A percentile compares a stretch with the other conserved stretches of the same genome.
These are phyloP conservation scores for button mushroom (Agaricus bisporus) DNA, from an alignment of 768 basidiomycete genomes.

Conservation along the genomic window DNA sequence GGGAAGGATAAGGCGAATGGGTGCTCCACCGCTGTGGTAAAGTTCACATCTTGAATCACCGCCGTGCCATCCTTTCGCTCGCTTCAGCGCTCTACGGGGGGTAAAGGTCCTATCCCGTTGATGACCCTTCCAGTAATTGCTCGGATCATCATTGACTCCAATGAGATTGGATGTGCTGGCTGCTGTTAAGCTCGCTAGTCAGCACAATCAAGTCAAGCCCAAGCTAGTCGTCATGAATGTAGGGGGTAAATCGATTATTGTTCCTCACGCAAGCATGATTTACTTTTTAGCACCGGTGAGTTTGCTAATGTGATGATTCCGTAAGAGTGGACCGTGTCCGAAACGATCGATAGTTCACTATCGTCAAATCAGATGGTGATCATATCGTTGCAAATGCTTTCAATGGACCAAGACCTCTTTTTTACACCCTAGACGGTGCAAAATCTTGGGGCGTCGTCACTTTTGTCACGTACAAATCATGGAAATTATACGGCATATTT, in stretches of 20 bases:
- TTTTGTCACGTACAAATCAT: slow-evolving; percentile 40
- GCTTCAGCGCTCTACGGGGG: too few relatives aligned
- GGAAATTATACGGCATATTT: too few relatives aligned
- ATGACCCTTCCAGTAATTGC: too few relatives aligned
- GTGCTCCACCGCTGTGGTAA: too few relatives aligned
- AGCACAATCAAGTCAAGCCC: too few relatives aligned
- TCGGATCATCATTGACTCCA: too few relatives aligned
- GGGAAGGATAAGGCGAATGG: too few relatives aligned
- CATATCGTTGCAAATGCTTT: slow-evolving; percentile 32
- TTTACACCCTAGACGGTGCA: slow-evolving; percentile 48
- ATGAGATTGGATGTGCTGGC: slow-evolving; percentile 42
- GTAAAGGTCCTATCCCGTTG: too few relatives aligned
- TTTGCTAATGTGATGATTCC: too few relatives aligned
- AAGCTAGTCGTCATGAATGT: slow-evolving; percentile 31
- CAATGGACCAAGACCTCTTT: slow-evolving; percentile 41
- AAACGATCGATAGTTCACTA: slow-evolving; percentile 37
- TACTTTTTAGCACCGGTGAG: slow-evolving; percentile 20
- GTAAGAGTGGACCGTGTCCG: slow-evolving; percentile 28
- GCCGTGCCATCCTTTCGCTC: too few relatives aligned
- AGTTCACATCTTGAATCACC: too few relatives aligned
- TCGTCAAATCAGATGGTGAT: slow-evolving; percentile 37
- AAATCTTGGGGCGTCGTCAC: slow-evolving; percentile 43
- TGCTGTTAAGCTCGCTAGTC: slow-evolving; percentile 29
- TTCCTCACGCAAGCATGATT: slow-evolving; percentile 23
- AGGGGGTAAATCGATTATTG: slow-evolving; percentile 16